A percentile compares a stretch with the other conserved stretches of the same genome.
Evolutionary conservation across 768 basidiomycete genomes (phyloP).

Genomic region (Symmetrospora coprosmae): DNA sequence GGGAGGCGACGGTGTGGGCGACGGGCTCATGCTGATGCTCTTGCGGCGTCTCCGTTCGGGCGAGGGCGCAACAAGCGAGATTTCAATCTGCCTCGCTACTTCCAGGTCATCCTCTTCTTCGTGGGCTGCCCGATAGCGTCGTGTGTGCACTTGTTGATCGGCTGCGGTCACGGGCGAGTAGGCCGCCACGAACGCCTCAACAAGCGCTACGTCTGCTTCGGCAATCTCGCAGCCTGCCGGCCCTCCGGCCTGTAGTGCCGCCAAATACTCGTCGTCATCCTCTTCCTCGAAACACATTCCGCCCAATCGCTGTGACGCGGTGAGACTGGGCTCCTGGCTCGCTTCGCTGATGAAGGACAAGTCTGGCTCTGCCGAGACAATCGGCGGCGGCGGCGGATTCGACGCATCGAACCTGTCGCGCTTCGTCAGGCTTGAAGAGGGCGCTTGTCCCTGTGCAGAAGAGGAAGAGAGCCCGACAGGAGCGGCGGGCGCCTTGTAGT

Average conservation of each 20-base stretch:
- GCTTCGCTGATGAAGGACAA: constrained; percentile 20
- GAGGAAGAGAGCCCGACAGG: background rate
- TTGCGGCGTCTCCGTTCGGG: too few relatives aligned
- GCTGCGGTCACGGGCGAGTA: background rate
- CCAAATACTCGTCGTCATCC: background rate
- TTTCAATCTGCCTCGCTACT: too few relatives aligned
- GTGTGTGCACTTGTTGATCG: too few relatives aligned
- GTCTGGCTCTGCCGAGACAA: constrained; percentile 18
- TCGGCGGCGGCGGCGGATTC: background rate
- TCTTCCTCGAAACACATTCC: background rate
- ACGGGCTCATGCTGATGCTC: too few relatives aligned
- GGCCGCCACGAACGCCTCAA: background rate
- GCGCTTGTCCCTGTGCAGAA: background rate
- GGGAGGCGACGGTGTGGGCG: too few relatives aligned
- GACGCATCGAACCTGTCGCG: background rate
- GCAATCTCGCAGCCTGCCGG: background rate
- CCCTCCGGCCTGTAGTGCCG: background rate
- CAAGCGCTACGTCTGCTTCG: too few relatives aligned
- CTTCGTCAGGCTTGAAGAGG: background rate
- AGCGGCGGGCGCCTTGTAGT: background rate
- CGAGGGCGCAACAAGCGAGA: too few relatives aligned
- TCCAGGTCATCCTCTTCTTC: too few relatives aligned
- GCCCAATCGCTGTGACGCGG: background rate
- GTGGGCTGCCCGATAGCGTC: too few relatives aligned
- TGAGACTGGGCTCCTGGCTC: constrained; percentile 8